A percentile compares a stretch with the other conserved stretches of the same genome.
Evolutionary conservation across 768 basidiomycete genomes (phyloP).

Genomic region (Lactarius indigo): DNA sequence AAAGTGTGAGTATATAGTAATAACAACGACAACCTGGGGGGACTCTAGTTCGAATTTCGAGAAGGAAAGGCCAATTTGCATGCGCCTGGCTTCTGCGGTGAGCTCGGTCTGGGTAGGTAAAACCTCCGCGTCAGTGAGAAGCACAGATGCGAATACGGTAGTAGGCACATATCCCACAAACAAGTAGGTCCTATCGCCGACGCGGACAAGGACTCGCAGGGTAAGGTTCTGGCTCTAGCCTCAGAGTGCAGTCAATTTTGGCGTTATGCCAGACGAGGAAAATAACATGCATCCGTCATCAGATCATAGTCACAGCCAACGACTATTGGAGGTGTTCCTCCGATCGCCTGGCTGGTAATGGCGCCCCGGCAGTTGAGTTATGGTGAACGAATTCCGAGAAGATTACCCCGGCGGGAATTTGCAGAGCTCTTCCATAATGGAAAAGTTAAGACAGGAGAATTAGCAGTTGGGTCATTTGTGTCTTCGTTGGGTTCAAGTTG

Average conservation of each 20-base stretch:
- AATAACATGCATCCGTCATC: not conserved
- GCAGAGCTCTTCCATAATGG: not conserved
- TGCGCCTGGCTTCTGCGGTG: constrained; percentile 33
- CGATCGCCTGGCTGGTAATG: no score
- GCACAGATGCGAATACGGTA: constrained; percentile 8
- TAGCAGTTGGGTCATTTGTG: not conserved
- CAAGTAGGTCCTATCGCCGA: constrained; percentile 22
- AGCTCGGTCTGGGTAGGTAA: constrained; percentile 37
- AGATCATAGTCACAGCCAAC: not conserved
- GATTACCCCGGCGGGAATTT: constrained; percentile 22
- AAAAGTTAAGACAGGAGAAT: not conserved
- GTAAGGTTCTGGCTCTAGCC: constrained; percentile 16
- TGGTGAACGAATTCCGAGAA: constrained; percentile 30
- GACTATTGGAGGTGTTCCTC: constrained; percentile 12
- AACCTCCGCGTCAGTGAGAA: constrained; percentile 28
- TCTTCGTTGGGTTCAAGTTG: not conserved
- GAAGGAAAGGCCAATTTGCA: constrained; percentile 38
- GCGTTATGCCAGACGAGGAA: not conserved
- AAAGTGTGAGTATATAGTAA: not conserved
- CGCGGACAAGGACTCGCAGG: constrained; percentile 9
- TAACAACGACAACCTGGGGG: not conserved
- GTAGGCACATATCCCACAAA: constrained; percentile 17
- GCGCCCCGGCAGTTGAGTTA: constrained; percentile 29
- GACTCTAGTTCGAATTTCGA: constrained; percentile 31
- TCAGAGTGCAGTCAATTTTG: not conserved